These are phyloP conservation scores for Fusarium sp. DNA, from an alignment of 2,329 filamentous ascomycete genomes.

Conservation along the genomic window DNA sequence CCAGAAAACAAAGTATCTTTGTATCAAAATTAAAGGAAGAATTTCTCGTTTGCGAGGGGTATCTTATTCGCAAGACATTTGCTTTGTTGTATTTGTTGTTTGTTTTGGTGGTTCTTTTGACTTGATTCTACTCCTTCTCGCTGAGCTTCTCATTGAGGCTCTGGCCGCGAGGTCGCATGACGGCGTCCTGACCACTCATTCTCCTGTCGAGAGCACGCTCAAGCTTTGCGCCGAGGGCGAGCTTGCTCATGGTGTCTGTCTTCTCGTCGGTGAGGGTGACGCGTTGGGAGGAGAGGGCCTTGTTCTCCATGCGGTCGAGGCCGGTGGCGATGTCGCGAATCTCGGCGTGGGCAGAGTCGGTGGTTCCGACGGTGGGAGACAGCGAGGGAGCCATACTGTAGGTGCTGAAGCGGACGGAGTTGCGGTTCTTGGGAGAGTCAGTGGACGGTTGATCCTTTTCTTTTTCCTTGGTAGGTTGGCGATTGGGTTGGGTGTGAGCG, in stretches of 20 bases:
- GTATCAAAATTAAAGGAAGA: constrained; percentile 13
- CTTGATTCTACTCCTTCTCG: constrained; percentile 36
- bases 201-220: constrained; percentile 87
- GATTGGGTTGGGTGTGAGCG: constrained; percentile 35
- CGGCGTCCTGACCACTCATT: constrained; percentile 90
- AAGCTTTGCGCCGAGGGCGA: constrained; percentile 89
- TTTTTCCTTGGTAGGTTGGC: constrained; percentile 25
- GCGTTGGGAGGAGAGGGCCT: constrained; percentile 83
- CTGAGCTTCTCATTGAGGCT: constrained; percentile 54
- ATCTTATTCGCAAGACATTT: constrained; percentile 37
- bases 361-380: constrained; percentile 66
- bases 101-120: constrained; percentile 15
- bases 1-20: constrained; percentile 14
- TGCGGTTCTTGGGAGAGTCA: constrained; percentile 59
- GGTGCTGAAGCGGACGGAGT: constrained; percentile 69
- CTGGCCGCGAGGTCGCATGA: constrained; percentile 72
- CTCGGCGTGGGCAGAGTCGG: constrained; percentile 68
- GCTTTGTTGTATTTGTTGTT: constrained; percentile 7
- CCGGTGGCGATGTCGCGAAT: constrained; percentile 79
- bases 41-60: constrained; percentile 29
- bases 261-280: constrained; percentile 79
- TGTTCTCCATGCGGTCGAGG: constrained; percentile 90
- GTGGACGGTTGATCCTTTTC: constrained; percentile 32
- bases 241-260: constrained; percentile 83
- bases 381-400: constrained; percentile 72